A percentile compares a stretch with the other conserved stretches of the same genome.
Evolutionary conservation across 1,284 basidiomycete species (phyloP).

Genomic region (Marasmius tenuissimus): DNA sequence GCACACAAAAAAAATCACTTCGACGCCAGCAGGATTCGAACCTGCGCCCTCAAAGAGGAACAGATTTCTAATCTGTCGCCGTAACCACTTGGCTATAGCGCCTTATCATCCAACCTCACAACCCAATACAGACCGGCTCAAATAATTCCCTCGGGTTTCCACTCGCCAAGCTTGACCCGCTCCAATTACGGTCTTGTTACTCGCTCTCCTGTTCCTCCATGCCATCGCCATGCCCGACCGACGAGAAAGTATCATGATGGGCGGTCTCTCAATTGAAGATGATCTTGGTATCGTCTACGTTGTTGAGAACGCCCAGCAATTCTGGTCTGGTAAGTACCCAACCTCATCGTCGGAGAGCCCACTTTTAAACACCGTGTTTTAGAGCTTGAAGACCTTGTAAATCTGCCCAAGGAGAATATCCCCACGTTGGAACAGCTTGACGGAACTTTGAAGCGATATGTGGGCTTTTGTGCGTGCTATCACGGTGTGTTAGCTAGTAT

Average conservation of each 20-base stretch:
- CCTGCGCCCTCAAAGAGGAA: constrained; percentile 70
- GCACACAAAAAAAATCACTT: background rate
- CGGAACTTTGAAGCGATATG: constrained; percentile 72
- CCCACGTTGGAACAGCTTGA: constrained; percentile 77
- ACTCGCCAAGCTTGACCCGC: background rate
- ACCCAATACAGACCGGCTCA: background rate
- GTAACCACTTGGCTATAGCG: constrained; percentile 55
- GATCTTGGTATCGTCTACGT: constrained; percentile 75
- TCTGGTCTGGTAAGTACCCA: constrained; percentile 74
- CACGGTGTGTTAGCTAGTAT: constrained; percentile 61
- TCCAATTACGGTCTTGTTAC: background rate
- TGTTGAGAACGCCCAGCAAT: constrained; percentile 78
- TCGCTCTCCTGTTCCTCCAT: background rate
- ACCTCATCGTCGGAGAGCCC: constrained; percentile 8
- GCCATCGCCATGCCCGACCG: background rate
- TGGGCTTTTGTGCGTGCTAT: constrained; percentile 79
- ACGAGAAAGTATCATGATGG: constrained; percentile 7
- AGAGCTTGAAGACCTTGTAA: constrained; percentile 87
- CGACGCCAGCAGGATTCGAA: constrained; percentile 75
- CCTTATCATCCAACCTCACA: constrained; percentile 9
- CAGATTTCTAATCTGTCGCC: constrained; percentile 47
- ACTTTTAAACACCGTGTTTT: constrained; percentile 3
- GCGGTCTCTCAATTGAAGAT: constrained; percentile 39
- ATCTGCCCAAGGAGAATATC: constrained; percentile 56
- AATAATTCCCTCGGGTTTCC: background rate